Evolutionary conservation across 2,329 filamentous ascomycete species (phyloP).

Genomic region (Plectosphaerella plurivora): DNA sequence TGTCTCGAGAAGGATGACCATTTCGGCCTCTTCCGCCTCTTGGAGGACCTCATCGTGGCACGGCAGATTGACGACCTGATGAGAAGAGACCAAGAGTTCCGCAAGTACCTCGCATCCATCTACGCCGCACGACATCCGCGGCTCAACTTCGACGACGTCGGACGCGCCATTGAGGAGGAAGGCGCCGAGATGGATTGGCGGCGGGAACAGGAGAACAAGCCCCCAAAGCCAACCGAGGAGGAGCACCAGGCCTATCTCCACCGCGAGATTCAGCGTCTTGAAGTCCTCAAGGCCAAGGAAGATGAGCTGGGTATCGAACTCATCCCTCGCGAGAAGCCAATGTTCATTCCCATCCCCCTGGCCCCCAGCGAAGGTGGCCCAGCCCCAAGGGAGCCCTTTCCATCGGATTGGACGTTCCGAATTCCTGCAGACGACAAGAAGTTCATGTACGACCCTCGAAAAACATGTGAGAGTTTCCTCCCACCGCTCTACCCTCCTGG

Average conservation of each 20-base stretch:
- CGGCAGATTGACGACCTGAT: conserved; percentile 6
- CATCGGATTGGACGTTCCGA: conserved; percentile 8
- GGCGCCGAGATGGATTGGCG: conserved; percentile 1
- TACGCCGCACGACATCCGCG: conserved; percentile 8
- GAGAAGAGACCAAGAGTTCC: background rate
- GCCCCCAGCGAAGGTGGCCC: conserved; percentile 7
- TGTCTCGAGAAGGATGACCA: background rate
- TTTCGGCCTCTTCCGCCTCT: conserved; percentile 6
- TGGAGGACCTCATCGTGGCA: conserved; percentile 6
- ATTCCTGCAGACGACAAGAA: background rate
- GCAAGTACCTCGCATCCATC: conserved; percentile 2
- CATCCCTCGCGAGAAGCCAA: no score
- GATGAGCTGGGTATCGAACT: background rate
- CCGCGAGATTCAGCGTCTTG: background rate
- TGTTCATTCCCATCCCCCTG: background rate
- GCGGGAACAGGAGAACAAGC: background rate
- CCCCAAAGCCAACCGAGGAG: background rate
- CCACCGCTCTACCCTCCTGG: background rate
- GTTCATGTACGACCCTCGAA: conserved; percentile 6
- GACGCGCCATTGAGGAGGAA: background rate
- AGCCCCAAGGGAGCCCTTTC: conserved; percentile 9
- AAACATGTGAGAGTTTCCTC: conserved; percentile 10
- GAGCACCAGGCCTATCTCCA: background rate
- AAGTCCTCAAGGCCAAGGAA: background rate
- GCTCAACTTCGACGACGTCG: conserved; percentile 9